Evolutionary conservation across 1,284 basidiomycete species (phyloP), one percentile per base, ranked within the genome.

Genomic region (Ganoderma multipileum): DNA sequence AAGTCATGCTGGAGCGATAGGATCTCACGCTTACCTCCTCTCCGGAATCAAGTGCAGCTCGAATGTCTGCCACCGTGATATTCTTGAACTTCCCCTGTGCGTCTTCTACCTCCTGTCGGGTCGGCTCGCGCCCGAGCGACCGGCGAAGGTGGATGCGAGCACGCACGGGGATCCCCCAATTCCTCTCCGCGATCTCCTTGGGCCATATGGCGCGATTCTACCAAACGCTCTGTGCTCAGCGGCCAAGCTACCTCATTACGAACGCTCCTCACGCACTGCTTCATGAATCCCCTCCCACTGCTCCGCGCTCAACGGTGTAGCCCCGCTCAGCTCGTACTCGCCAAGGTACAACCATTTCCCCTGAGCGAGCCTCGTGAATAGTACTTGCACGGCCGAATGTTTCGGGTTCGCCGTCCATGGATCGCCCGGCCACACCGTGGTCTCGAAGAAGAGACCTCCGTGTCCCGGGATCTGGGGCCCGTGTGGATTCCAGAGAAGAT

Each of bases 401-500:
- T 61, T 47, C 30, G 23, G 18, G n/a, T 57, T 18, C 30, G 41
- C 59, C 30, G 54, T 61, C 72, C 69, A 71, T 36, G 50, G n/a
- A 4, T 67, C 67, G 14, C 47, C 65, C 5, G 65, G 61, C 30
- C 65, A 64, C 23, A 61, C 57, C 4, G 38, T 47, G 5, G 57
- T 61, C 41, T 63, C 65, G 61, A 81, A 81, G 63, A 79, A 81
- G 0, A 84, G 66, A 0, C 82, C 82, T 0, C 79, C 79, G 0
- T 76, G 74, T 0, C 83, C 83, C 2, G 83, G 78, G 41, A 75
- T 65, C 59, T 79, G 78, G 0, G 82, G 82, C 2, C 77, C 81
- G 33, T 79, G 72, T 0, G 81, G 82, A 60, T 84, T 83, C 60
- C 72, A 79, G 2, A 73, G 61, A 3, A 81, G 72, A 52, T 76